phyloP scores from a whole-genome alignment of 345 rosid species.

The Eucalyptus regnans region DNA sequence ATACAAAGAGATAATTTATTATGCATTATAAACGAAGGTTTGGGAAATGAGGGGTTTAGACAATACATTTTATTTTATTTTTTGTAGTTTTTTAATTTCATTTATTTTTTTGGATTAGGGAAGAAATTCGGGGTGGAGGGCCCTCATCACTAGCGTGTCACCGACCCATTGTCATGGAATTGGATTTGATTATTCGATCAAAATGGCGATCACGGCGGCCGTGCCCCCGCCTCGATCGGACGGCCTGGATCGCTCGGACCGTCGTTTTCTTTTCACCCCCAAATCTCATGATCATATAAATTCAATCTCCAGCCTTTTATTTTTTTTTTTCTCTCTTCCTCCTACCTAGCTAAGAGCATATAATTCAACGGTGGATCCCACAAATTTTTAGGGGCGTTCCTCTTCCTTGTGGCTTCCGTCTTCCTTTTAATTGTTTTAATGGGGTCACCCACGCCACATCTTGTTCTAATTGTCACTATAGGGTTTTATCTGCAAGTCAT shows the following conservation, averaged over 20 bases:
- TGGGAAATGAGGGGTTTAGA: neutral
- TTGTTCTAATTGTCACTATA: neutral
- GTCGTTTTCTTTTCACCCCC: neutral
- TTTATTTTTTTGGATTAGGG: neutral
- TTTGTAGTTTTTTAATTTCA: neutral
- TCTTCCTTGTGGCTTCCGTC: neutral
- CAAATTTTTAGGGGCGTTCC: neutral
- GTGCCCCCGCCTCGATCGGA: neutral
- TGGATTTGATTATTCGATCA: neutral
- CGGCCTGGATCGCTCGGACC: neutral
- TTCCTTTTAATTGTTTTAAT: neutral
- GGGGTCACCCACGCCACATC: neutral
- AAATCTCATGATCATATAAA: neutral
- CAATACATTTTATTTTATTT: neutral
- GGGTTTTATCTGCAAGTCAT: neutral
- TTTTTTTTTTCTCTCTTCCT: neutral
- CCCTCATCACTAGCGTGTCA: neutral
- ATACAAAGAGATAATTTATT: neutral
- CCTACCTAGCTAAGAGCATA: neutral
- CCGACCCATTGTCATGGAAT: neutral
- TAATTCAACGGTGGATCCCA: neutral
- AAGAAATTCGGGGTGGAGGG: neutral
- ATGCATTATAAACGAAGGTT: neutral
- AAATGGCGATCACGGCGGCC: neutral
- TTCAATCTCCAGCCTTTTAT: neutral